Evolutionary conservation across 441 rosid genomes (phyloP).

Genomic region (Euphorbia corollata): DNA sequence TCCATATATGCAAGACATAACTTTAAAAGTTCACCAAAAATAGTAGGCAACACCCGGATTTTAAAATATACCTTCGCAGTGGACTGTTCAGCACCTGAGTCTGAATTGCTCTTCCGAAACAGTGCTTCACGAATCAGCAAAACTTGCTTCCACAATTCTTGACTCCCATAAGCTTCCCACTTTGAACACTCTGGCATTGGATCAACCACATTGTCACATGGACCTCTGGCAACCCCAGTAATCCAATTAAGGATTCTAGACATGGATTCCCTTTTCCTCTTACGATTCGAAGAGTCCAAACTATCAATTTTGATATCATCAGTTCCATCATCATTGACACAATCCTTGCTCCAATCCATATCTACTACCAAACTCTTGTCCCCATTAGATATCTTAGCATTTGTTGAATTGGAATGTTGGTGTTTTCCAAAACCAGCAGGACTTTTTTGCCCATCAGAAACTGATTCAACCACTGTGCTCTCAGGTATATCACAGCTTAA

Average conservation of each 20-base stretch:
- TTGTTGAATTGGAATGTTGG: neutral
- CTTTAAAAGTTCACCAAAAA: conserved; percentile 4
- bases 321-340: no score
- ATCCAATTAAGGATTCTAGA: conserved; percentile 52
- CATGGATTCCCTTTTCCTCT: conserved; percentile 47
- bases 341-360: neutral
- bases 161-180: conserved; percentile 56
- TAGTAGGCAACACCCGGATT: conserved; percentile 8
- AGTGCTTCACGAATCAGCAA: conserved; percentile 50
- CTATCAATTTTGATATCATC: no score
- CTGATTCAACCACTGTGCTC: neutral
- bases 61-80: conserved; percentile 44
- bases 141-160: conserved; percentile 64
- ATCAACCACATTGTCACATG: conserved; percentile 40
- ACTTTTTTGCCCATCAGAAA: neutral
- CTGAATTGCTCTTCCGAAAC: conserved; percentile 30
- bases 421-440: conserved; percentile 20
- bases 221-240: conserved; percentile 52
- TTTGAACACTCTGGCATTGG: conserved; percentile 54
- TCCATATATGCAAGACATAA: neutral
- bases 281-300: conserved; percentile 10
- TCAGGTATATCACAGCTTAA: neutral
- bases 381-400: no score
- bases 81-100: conserved; percentile 30
- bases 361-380: conserved; percentile 24